phyloP scores from a whole-genome alignment of 2,329 filamentous ascomycete species.

The Volutella citrinella region DNA sequence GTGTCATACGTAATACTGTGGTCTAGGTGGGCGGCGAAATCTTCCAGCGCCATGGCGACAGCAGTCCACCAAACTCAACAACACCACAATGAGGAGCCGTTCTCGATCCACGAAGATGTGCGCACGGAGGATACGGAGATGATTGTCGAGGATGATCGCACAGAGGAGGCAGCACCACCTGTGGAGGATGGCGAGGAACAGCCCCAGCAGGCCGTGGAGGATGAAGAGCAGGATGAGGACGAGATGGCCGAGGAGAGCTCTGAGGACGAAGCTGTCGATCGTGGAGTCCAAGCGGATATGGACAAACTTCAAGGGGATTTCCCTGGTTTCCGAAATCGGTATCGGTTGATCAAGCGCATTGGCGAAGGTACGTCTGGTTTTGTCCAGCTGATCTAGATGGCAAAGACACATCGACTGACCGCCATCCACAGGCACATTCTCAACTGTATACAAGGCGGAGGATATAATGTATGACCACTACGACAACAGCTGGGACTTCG shows the following conservation, averaged over 20 bases:
- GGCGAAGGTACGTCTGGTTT: constrained; percentile 69
- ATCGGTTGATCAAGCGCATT: constrained; percentile 91
- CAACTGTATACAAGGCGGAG: constrained; percentile 97
- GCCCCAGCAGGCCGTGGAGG: constrained; percentile 12
- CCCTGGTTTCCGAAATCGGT: constrained; percentile 77
- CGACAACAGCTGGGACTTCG: constrained; percentile 83
- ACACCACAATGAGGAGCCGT: constrained; percentile 34
- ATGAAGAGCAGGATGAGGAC: constrained; percentile 35
- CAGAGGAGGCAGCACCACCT: constrained; percentile 21
- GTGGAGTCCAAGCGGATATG: constrained; percentile 79
- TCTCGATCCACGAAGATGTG: constrained; percentile 49
- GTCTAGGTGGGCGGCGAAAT: too few relatives aligned
- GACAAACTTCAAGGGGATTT: constrained; percentile 78
- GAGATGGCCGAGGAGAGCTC: constrained; percentile 42
- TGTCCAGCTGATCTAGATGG: neutral
- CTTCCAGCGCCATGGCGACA: constrained; percentile 20
- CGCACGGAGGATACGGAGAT: constrained; percentile 49
- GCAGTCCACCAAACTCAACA: constrained; percentile 16
- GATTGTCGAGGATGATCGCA: constrained; percentile 41
- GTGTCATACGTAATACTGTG: too few relatives aligned
- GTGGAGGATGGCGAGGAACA: constrained; percentile 24
- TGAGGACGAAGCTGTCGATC: constrained; percentile 64
- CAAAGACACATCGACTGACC: constrained; percentile 6
- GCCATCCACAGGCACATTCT: constrained; percentile 79
- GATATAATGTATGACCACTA: constrained; percentile 82